phyloP scores from a whole-genome alignment of 2,329 filamentous ascomycete species.

The Colletotrichum sp. region DNA sequence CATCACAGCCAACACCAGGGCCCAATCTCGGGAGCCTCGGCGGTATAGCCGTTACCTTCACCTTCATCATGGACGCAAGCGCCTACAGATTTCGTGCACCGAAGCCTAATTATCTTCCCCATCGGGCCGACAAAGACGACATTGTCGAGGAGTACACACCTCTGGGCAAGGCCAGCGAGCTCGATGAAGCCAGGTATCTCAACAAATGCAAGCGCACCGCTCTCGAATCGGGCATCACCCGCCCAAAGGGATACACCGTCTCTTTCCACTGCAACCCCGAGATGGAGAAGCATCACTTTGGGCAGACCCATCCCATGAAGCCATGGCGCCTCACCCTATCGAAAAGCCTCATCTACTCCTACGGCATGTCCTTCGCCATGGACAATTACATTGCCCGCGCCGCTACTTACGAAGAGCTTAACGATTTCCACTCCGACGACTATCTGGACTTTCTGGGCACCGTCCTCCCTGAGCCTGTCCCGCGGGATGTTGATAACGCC shows the following conservation, averaged over 20 bases:
- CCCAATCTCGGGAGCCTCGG: not conserved
- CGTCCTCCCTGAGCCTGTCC: slow-evolving; percentile 68
- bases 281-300: slow-evolving; percentile 97
- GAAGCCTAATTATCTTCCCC: slow-evolving; percentile 66
- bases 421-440: slow-evolving; percentile 84
- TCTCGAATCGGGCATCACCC: slow-evolving; percentile 72
- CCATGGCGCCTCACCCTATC: slow-evolving; percentile 96
- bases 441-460: slow-evolving; percentile 89
- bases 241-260: slow-evolving; percentile 86
- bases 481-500: slow-evolving; percentile 69
- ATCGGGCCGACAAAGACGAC: slow-evolving; percentile 55
- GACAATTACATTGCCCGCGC: slow-evolving; percentile 86
- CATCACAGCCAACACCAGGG: not conserved
- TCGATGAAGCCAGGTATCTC: slow-evolving; percentile 62
- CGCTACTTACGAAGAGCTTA: slow-evolving; percentile 87
- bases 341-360: slow-evolving; percentile 92
- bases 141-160: slow-evolving; percentile 59
- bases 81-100: slow-evolving; percentile 58
- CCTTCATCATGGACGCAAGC: slow-evolving; percentile 6
- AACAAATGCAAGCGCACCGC: slow-evolving; percentile 63
- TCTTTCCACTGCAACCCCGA: slow-evolving; percentile 95
- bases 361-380: slow-evolving; percentile 97
- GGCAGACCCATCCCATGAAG: slow-evolving; percentile 97
- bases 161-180: slow-evolving; percentile 54
- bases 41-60: slow-evolving; percentile 3